Conservation (phyloP, 179 eudicot genomes). For the Heliamphora pulchella region DNA sequence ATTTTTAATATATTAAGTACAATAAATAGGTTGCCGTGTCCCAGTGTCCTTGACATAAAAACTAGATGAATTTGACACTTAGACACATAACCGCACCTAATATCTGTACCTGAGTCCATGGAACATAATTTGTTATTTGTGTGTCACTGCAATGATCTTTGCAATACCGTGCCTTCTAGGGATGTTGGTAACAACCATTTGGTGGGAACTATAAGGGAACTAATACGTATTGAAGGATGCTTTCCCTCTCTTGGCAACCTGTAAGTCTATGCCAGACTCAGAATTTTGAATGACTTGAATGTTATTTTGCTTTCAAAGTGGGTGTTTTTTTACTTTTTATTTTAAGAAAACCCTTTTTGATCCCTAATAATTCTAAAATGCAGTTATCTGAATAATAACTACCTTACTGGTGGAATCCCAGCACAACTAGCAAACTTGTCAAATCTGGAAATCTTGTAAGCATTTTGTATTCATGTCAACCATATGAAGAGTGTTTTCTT, state of each 20-base stretch:
- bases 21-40: too few species aligned
- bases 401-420: conserved; percentile 90
- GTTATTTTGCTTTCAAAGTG: too few species aligned
- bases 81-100: too few species aligned
- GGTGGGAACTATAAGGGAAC: conserved; percentile 94
- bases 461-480: conserved; percentile 8
- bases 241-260: conserved; percentile 92
- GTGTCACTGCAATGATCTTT: not conserved
- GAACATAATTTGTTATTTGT: not conserved
- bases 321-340: too few species aligned
- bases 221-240: conserved; percentile 92
- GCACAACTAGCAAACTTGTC: conserved; percentile 86
- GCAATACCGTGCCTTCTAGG: conserved; percentile 30
- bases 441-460: conserved; percentile 95
- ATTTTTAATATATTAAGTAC: too few species aligned
- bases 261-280: conserved; percentile 36
- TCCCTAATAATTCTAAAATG: conserved; percentile 11
- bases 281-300: not conserved
- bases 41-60: too few species aligned
- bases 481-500: not conserved
- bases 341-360: not conserved
- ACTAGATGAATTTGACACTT: too few species aligned
- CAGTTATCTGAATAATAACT: conserved; percentile 84
- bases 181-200: conserved; percentile 93
- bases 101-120: too few species aligned